phyloP scores from a whole-genome alignment of 2,329 filamentous ascomycete species.

The Pseudocercospora pini-densiflorae region DNA sequence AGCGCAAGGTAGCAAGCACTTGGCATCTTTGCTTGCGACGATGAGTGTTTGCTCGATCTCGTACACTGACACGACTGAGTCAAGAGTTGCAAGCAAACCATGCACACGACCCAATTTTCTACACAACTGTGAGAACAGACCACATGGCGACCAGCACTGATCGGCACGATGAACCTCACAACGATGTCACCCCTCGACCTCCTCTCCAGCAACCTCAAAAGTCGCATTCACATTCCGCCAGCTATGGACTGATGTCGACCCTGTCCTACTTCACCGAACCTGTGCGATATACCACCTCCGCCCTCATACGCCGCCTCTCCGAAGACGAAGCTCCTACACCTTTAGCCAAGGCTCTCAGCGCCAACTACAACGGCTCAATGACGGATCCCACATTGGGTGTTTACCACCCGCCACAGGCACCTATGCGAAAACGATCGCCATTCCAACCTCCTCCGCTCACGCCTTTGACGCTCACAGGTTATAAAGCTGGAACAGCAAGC shows the following conservation, averaged over 20 bases:
- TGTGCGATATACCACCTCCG: slow-evolving; percentile 53
- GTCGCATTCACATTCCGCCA: slow-evolving; percentile 28
- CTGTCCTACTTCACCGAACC: slow-evolving; percentile 55
- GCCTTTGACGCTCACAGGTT: slow-evolving; percentile 73
- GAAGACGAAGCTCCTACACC: slow-evolving; percentile 48
- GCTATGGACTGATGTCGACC: slow-evolving; percentile 32
- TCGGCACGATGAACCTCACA: not conserved
- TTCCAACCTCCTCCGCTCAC: slow-evolving; percentile 89
- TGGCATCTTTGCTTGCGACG: not conserved
- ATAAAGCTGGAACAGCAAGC: slow-evolving; percentile 61
- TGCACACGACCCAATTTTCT: not conserved
- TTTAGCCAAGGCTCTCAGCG: slow-evolving; percentile 41
- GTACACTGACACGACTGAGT: not conserved
- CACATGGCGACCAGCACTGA: slow-evolving; percentile 6
- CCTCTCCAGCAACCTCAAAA: slow-evolving; percentile 22
- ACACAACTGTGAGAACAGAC: slow-evolving; percentile 2
- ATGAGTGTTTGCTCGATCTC: not conserved
- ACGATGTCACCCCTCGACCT: slow-evolving; percentile 6
- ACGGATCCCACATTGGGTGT: slow-evolving; percentile 50
- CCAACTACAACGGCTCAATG: slow-evolving; percentile 47
- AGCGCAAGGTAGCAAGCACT: not conserved
- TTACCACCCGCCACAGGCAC: slow-evolving; percentile 56
- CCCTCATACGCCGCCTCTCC: slow-evolving; percentile 53
- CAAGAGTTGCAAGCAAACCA: not conserved
- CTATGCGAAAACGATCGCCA: slow-evolving; percentile 70